Percentiles rank a stretch among this genome's conserved stretches.
Evolutionary conservation across 345 rosid genomes (phyloP).

Genomic region (Populus pruinosa): DNA sequence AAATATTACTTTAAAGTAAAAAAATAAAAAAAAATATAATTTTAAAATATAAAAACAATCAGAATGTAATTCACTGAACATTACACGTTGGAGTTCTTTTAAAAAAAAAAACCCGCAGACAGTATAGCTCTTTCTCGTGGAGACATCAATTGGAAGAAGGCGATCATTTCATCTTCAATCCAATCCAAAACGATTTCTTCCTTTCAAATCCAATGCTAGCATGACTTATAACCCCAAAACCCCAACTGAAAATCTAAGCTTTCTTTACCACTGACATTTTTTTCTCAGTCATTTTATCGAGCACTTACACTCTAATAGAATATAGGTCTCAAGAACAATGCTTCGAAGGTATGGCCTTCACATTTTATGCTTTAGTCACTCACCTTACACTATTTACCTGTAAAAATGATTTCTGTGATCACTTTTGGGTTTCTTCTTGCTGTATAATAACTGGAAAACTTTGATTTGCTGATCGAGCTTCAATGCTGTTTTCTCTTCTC

Average conservation of each 20-base stretch:
- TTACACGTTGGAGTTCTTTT: too few species aligned
- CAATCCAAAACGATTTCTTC: not conserved
- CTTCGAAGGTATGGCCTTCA: constrained; percentile 25
- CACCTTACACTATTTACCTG: not conserved
- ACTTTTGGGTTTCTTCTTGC: not conserved
- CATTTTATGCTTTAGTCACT: not conserved
- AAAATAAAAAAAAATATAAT: too few species aligned
- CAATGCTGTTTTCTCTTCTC: not conserved
- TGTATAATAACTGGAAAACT: not conserved
- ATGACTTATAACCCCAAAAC: not conserved
- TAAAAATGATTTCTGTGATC: not conserved
- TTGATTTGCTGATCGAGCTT: not conserved
- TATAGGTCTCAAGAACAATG: constrained; percentile 14
- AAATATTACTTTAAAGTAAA: too few species aligned
- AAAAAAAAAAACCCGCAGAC: not conserved
- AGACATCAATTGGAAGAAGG: not conserved
- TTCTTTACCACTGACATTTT: too few species aligned
- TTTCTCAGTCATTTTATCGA: constrained; percentile 21
- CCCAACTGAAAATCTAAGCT: not conserved
- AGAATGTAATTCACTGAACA: too few species aligned
- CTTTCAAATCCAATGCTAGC: not conserved
- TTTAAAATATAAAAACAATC: too few species aligned
- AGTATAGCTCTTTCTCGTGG: not conserved
- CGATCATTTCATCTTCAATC: not conserved
- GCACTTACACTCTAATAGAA: constrained; percentile 7